These are phyloP conservation scores for Brassica balearica DNA, from an alignment of 441 rosid species.

Conservation along the genomic window DNA sequence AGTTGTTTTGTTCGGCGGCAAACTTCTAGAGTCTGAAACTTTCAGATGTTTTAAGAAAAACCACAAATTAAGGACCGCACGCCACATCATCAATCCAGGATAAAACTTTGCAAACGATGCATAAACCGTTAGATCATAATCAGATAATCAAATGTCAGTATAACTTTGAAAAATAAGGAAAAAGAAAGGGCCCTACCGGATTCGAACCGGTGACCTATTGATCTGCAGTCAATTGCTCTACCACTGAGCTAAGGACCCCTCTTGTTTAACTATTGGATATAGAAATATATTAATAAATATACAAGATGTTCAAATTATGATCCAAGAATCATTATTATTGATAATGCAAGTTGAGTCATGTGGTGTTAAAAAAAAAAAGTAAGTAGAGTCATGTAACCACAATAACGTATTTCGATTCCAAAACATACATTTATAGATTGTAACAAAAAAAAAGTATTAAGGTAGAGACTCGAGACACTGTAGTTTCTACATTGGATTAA, in stretches of 20 bases:
- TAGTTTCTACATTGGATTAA: background rate
- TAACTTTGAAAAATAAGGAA: background rate
- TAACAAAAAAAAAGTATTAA: too few relatives aligned
- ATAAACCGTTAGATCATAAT: background rate
- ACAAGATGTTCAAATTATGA: background rate
- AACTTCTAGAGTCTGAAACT: background rate
- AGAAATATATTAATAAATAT: background rate
- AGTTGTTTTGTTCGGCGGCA: background rate
- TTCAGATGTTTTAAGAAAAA: background rate
- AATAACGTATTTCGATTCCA: slow-evolving; percentile 1
- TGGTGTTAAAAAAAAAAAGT: too few relatives aligned
- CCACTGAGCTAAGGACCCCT: slow-evolving; percentile 89
- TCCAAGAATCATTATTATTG: background rate
- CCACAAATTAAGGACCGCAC: background rate
- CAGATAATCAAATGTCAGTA: background rate
- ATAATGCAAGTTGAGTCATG: background rate
- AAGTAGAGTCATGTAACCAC: background rate
- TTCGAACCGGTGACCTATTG: slow-evolving; percentile 90
- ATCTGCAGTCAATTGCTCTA: slow-evolving; percentile 97
- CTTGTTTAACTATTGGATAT: background rate
- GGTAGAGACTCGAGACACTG: background rate
- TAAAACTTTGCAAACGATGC: background rate
- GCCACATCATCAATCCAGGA: background rate
- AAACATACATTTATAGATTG: background rate
- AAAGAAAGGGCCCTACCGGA: slow-evolving; percentile 66